Percentiles rank a stretch among this genome's conserved stretches.
phyloP scores from a whole-genome alignment of 208 protist genomes.

The Crithidia mellificae region DNA sequence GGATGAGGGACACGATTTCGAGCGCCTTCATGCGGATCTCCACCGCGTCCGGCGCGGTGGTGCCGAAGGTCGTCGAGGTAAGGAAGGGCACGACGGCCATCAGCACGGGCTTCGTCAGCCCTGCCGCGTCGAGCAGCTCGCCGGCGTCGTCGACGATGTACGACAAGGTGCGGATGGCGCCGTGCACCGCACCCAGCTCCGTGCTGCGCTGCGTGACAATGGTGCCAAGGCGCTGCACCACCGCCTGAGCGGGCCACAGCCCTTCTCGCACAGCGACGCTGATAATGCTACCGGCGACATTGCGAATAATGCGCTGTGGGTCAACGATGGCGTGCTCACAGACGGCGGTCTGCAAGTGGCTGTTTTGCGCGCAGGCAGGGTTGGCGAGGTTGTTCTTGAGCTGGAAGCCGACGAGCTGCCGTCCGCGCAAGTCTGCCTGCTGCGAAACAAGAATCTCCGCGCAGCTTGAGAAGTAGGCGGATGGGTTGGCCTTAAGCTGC shows the following conservation, averaged over 20 bases:
- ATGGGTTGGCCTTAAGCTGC: conserved; percentile 51
- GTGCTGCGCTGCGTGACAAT: conserved; percentile 41
- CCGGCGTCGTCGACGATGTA: conserved; percentile 77
- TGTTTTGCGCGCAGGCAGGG: conserved; percentile 56
- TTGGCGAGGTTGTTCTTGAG: conserved; percentile 75
- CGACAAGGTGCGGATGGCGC: conserved; percentile 70
- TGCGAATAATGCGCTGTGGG: conserved; percentile 61
- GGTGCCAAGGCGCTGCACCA: conserved; percentile 45
- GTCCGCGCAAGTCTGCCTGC: conserved; percentile 37
- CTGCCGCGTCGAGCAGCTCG: conserved; percentile 54
- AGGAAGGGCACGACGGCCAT: conserved; percentile 50
- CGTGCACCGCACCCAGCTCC: conserved; percentile 60
- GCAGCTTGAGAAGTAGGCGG: conserved; percentile 65
- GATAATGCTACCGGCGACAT: conserved; percentile 74
- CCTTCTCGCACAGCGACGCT: conserved; percentile 71
- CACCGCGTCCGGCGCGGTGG: conserved; percentile 21
- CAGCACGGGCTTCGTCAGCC: conserved; percentile 59
- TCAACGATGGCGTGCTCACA: conserved; percentile 68
- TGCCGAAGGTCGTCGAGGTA: conserved; percentile 25
- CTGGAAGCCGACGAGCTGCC: conserved; percentile 70
- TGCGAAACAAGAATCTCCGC: conserved; percentile 60
- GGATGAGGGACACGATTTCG: conserved; percentile 50
- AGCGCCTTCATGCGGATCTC: conserved; percentile 68
- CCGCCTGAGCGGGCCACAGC: conserved; percentile 58
- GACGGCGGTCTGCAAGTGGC: conserved; percentile 50